Base-by-base conservation (phyloP, 805 yeast species). In the Suhomyces canberraensis region DNA sequence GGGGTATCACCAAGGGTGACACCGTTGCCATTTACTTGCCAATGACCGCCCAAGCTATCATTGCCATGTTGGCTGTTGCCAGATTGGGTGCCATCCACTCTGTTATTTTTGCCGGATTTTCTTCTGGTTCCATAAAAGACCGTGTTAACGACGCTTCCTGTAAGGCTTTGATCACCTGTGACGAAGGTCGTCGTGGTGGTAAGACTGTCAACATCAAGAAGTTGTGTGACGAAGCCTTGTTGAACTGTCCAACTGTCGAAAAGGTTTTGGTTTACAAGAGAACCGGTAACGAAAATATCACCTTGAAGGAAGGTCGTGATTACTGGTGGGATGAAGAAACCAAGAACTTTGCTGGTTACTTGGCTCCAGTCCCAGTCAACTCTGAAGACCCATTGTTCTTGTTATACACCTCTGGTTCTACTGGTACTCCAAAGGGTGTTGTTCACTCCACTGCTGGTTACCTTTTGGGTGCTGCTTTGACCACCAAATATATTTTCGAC, bases 381-480 rank as follows among this genome's bases (percentile, higher is more conserved):
- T 61, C 90, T n/a, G 95, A 85, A 64, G 90, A 85, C 61, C 85
- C 91, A 31, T 66, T 85, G 53, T 85, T 85, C 65, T 70, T 85
- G 62, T 73, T 85, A 47, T 85, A 85, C 61, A 85, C 95, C 29
- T 84, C 91, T 13, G 95, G 95, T 37, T 83, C 91, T 16, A 85
- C 95, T 9, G 95, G 95, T 45, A 79, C 84, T 44, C 95, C 95
- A 57, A 85, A 85, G 68, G 95, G 95, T 61, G 82, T 85, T 31
- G 84, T 78, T 44, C 95, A 85, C 63, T 63, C 83, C 30, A 84
- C 93, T 40, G 93, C 82, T 28, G 95, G 95, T 38, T 85, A 79
- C 58, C 64, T 85, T 43, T 67, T 85, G 40, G 84, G 85, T 42
- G 89, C 93, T 14, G 69, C 81, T 39, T 47, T 84, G 54, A 78